Evolutionary conservation across 2,329 filamentous ascomycete genomes (phyloP).

Genomic region (Arthrocladium fulminans): DNA sequence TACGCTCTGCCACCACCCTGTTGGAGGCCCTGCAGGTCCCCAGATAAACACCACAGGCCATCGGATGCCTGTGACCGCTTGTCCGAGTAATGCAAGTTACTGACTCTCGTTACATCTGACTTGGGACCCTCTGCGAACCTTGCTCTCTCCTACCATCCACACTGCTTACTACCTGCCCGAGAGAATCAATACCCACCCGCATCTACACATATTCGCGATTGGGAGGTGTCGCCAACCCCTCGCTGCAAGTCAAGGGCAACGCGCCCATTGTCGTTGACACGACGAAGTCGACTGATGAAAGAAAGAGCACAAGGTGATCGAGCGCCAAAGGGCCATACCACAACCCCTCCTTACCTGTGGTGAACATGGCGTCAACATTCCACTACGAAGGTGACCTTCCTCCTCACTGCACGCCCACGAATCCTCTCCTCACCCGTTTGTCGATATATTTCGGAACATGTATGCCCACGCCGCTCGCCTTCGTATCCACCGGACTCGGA

Average conservation of each 20-base stretch:
- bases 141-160: too few species aligned
- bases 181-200: too few species aligned
- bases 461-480: constrained; percentile 54
- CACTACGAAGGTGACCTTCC: constrained; percentile 37
- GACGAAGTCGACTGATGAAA: not conserved
- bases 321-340: not conserved
- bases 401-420: constrained; percentile 52
- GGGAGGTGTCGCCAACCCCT: too few species aligned
- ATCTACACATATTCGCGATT: too few species aligned
- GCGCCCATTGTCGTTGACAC: not conserved
- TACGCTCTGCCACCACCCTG: too few species aligned
- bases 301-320: not conserved
- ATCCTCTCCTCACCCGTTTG: constrained; percentile 47
- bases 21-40: too few species aligned
- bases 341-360: constrained; percentile 26
- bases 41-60: too few species aligned
- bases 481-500: constrained; percentile 53
- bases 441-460: constrained; percentile 55
- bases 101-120: too few species aligned
- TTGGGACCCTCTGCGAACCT: too few species aligned
- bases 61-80: too few species aligned
- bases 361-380: constrained; percentile 23
- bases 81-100: too few species aligned
- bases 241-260: not conserved
- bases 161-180: too few species aligned